Conservation (phyloP, 1,284 basidiomycete species). For the Ceratorhiza oryzae-sativae region DNA sequence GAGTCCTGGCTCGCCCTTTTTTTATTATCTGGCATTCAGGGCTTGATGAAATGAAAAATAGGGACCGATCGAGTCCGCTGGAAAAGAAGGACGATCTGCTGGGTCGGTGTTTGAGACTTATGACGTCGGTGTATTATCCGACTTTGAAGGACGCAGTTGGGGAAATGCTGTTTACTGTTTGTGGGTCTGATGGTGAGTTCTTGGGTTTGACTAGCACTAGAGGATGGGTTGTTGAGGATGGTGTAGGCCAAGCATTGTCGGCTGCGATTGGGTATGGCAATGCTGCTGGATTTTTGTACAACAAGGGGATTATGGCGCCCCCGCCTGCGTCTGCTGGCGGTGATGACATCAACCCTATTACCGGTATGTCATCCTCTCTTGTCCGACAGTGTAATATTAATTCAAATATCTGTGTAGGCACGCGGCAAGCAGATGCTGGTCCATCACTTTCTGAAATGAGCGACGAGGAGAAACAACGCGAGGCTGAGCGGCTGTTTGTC, state of each 20-base stretch:
- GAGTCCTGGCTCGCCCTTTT: slow-evolving; percentile 44
- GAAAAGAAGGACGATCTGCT: slow-evolving; percentile 75
- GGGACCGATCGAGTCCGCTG: slow-evolving; percentile 76
- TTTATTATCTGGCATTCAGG: background rate
- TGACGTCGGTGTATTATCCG: slow-evolving; percentile 73
- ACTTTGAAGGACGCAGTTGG: slow-evolving; percentile 77
- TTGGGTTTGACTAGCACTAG: background rate
- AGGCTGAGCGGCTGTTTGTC: slow-evolving; percentile 88
- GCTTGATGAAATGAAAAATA: slow-evolving; percentile 43
- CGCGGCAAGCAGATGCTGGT: slow-evolving; percentile 22
- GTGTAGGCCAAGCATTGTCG: slow-evolving; percentile 69
- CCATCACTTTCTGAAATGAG: slow-evolving; percentile 67
- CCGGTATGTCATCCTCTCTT: slow-evolving; percentile 60
- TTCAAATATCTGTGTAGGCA: slow-evolving; percentile 44
- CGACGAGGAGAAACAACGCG: slow-evolving; percentile 88
- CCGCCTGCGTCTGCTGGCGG: slow-evolving; percentile 48
- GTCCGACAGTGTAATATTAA: too few species aligned
- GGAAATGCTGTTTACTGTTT: slow-evolving; percentile 85
- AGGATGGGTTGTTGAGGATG: background rate
- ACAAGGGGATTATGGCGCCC: slow-evolving; percentile 79
- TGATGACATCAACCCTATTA: slow-evolving; percentile 69
- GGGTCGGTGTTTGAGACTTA: slow-evolving; percentile 79
- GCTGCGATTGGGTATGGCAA: slow-evolving; percentile 89
- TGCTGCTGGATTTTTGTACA: slow-evolving; percentile 89
- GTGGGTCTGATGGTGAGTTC: slow-evolving; percentile 76